phyloP scores from a whole-genome alignment of 345 rosid genomes.

The Citrus inodora region DNA sequence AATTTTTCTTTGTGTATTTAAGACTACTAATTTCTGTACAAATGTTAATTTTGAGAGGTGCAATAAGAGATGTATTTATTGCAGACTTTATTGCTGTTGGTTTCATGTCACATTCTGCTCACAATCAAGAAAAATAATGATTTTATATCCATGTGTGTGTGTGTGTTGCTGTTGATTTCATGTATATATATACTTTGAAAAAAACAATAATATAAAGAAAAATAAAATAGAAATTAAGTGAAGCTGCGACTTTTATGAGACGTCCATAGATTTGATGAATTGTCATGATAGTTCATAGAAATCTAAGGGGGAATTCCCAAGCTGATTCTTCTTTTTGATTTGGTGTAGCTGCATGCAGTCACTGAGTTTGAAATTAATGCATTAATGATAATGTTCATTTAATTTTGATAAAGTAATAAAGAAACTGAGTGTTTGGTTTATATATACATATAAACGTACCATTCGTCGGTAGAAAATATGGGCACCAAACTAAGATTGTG shows the following conservation, averaged over 20 bases:
- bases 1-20: constrained; percentile 7
- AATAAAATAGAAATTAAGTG: background rate
- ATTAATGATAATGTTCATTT: background rate
- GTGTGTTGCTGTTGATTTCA: too few relatives aligned
- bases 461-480: background rate
- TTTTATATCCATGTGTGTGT: too few relatives aligned
- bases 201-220: background rate
- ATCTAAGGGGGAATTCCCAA: background rate
- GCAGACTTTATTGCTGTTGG: constrained; percentile 45
- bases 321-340: background rate
- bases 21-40: background rate
- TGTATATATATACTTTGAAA: background rate
- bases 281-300: background rate
- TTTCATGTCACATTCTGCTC: constrained; percentile 51
- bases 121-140: background rate
- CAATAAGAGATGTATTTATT: constrained; percentile 33
- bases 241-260: background rate
- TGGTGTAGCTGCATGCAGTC: background rate
- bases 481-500: background rate
- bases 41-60: background rate
- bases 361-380: background rate
- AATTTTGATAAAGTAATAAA: background rate
- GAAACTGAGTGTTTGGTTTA: background rate
- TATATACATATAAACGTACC: too few relatives aligned
- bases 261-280: background rate